Conservation (phyloP, 2,329 filamentous ascomycete genomes). For the Alternaria triticina region DNA sequence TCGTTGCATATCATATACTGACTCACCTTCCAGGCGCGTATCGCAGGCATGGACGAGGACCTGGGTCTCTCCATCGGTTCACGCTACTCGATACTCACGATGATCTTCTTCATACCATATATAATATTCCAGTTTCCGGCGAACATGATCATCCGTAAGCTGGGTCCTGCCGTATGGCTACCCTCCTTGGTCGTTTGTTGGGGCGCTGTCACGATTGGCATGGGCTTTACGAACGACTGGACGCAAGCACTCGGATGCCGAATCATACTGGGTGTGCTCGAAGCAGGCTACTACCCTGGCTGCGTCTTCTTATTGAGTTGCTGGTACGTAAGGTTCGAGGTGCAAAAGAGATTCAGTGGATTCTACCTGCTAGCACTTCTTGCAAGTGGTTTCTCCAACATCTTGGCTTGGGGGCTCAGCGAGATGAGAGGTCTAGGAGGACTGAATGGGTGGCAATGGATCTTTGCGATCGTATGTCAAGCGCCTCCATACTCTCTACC, state of each 20-base stretch:
- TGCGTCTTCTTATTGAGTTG: slow-evolving; percentile 24
- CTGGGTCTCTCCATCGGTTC: slow-evolving; percentile 18
- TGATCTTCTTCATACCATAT: slow-evolving; percentile 20
- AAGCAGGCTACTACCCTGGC: slow-evolving; percentile 29
- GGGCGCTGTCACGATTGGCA: slow-evolving; percentile 25
- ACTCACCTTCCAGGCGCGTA: background rate
- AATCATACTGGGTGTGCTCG: slow-evolving; percentile 24
- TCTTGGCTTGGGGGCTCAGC: slow-evolving; percentile 39
- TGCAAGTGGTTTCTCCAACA: slow-evolving; percentile 37
- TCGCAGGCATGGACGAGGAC: slow-evolving; percentile 24
- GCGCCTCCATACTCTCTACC: background rate
- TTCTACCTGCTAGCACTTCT: slow-evolving; percentile 35
- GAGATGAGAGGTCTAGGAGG: slow-evolving; percentile 34
- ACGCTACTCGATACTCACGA: slow-evolving; percentile 17
- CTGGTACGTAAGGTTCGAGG: slow-evolving; percentile 30
- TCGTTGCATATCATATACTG: fast-evolving
- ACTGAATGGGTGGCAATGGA: slow-evolving; percentile 41
- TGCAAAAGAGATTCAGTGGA: slow-evolving; percentile 23
- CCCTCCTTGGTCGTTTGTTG: slow-evolving; percentile 29
- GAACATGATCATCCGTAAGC: slow-evolving; percentile 31
- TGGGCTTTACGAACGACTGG: slow-evolving; percentile 28
- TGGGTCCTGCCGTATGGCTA: slow-evolving; percentile 38
- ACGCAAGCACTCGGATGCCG: slow-evolving; percentile 14
- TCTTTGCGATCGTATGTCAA: slow-evolving; percentile 18
- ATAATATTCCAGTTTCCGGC: slow-evolving; percentile 38